Conservation (phyloP, 2,329 filamentous ascomycete species). For the Diaporthe longicolla region DNA sequence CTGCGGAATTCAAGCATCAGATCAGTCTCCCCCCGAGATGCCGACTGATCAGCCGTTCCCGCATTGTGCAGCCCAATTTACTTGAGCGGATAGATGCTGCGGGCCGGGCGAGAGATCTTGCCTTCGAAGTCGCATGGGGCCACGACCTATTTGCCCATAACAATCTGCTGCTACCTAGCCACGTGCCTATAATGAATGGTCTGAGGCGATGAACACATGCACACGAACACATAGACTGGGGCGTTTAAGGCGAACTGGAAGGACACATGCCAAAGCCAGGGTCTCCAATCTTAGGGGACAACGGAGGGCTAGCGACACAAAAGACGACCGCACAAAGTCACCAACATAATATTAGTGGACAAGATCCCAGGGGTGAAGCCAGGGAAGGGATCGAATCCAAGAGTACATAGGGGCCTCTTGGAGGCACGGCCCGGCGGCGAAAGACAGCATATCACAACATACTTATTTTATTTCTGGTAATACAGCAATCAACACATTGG, state of each 20-base stretch:
- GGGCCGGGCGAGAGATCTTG: neutral
- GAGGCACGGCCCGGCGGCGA: conserved; percentile 37
- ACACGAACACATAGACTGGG: conserved; percentile 41
- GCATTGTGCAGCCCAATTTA: neutral
- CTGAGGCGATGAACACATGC: conserved; percentile 39
- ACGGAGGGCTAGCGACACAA: conserved; percentile 12
- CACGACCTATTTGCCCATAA: neutral
- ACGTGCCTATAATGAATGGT: conserved; percentile 31
- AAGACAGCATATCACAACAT: conserved; percentile 41
- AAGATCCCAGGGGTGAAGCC: conserved; percentile 28
- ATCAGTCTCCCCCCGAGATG: conserved; percentile 7
- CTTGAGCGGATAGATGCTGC: neutral
- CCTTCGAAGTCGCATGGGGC: neutral
- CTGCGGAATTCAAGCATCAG: conserved; percentile 30
- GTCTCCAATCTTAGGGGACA: conserved; percentile 25
- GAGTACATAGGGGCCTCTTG: conserved; percentile 43
- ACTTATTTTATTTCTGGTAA: conserved; percentile 44
- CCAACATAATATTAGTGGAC: conserved; percentile 42
- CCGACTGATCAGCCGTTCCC: neutral
- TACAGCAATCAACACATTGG: conserved; percentile 40
- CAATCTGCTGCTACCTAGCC: conserved; percentile 34
- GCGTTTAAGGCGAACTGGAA: conserved; percentile 38
- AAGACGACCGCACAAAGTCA: conserved; percentile 40
- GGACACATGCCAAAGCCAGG: conserved; percentile 11
- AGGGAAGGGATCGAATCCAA: conserved; percentile 26